Base-by-base conservation (phyloP, 192 early-diverging fungal genomes). In the Rhizoclosmatium sp. region DNA sequence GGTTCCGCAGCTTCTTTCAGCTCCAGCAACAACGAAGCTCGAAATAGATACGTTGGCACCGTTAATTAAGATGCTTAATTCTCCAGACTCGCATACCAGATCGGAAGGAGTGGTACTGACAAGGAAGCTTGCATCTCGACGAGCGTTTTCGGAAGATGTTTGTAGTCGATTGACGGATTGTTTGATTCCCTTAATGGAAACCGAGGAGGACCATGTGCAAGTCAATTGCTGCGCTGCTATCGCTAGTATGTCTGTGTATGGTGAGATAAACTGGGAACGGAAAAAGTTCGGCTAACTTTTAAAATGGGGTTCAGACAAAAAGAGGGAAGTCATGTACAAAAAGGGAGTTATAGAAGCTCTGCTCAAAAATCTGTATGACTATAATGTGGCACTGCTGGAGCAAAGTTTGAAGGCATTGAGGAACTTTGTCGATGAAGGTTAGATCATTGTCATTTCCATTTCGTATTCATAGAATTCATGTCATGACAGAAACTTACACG, bases 31-130 rank as follows among this genome's bases (percentile, higher is more conserved):
- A 31, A 31, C 31, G 31, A 47, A 42, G 12, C 12, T 44, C 7
- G 67, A 69, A 41, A 69, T 12, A 42, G 67, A 69, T 2, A 69
- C 67, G 9, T 47, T 69, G 12, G 41, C 67, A 16, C 67, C 67
- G n/a, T 23, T 69, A 12, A 47, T 69, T n/a, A 69, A 69, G 23
- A 42, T 69, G 67, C 67, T 69, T 44, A 47, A 7, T 9, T 69
- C 67, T 19, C 23, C 23, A 16, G 67, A 69, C 14, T 12, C 67
- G 14, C 41, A 16, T 41, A 47, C 46, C 10, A 23, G 67, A 23
- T 7, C 67, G 9, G 31, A 47, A 21, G 67, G 41, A 7, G 46
- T 47, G 1, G 67, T 69, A 16, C 19, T 42, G 41, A 44, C 45
- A 12, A 23, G 67, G 46, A 69, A 69, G 23, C 4, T 69, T 7